Base-by-base conservation (phyloP, 192 early-diverging fungal genomes). In the Pilaira anomala region DNA sequence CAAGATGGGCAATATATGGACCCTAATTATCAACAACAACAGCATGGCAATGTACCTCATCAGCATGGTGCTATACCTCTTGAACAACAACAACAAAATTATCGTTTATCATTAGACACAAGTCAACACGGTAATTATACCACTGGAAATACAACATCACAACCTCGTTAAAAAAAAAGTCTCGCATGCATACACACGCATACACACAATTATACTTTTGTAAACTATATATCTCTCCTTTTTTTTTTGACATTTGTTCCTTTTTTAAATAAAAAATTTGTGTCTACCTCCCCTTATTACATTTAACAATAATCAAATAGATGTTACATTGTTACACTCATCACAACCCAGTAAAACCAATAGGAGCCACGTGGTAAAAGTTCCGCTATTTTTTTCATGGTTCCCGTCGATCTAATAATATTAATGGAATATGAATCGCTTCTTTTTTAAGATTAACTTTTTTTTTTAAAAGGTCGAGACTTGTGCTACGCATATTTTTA, bases 221-320 rank as follows among this genome's bases (percentile, higher is more conserved):
- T n/a, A n/a, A n/a, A n/a, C n/a, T 53, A 33, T 54, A 29, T 54
- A 54, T 2, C 52, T 33, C 52, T 54, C 19, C 16, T 52, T 30
- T 25, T 52, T 25, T 52, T 51, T 51, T 26, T 22, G n/a, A n/a
- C n/a, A n/a, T 54, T 54, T 29, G 18, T 45, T 16, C 19, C 18
- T 19, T 46, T 7, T 46, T 46, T 46, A 46, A 6, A 46, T 19
- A n/a, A n/a, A n/a, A n/a, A n/a, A n/a, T n/a, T n/a, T n/a, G n/a
- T n/a, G n/a, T n/a, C n/a, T n/a, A n/a, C n/a, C n/a, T n/a, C n/a
- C n/a, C n/a, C n/a, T n/a, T n/a, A n/a, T n/a, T n/a, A n/a, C n/a
- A n/a, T n/a, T n/a, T n/a, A n/a, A n/a, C n/a, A n/a, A n/a, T n/a
- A n/a, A n/a, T n/a, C n/a, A n/a, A n/a, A n/a, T n/a, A n/a, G n/a